A percentile compares a stretch with the other conserved stretches of the same genome.
These are phyloP conservation scores for Penicillium frequentans DNA, from an alignment of 2,329 filamentous ascomycete genomes.

Conservation along the genomic window DNA sequence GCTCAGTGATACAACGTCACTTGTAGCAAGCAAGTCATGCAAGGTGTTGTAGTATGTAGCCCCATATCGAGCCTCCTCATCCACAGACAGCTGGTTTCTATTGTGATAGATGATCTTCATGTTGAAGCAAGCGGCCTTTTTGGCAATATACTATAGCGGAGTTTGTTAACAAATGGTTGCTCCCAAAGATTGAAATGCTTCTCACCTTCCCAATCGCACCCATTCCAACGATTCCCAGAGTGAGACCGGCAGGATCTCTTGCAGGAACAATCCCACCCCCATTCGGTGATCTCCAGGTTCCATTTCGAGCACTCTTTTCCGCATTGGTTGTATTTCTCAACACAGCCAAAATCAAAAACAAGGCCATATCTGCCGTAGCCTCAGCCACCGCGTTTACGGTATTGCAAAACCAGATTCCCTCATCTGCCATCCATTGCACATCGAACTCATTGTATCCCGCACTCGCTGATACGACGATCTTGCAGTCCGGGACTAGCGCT, in stretches of 20 bases:
- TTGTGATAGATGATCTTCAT: slow-evolving; percentile 49
- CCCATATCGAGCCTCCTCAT: slow-evolving; percentile 33
- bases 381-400: slow-evolving; percentile 55
- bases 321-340: slow-evolving; percentile 48
- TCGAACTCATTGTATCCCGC: slow-evolving; percentile 53
- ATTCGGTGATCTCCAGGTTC: slow-evolving; percentile 37
- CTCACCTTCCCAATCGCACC: slow-evolving; percentile 48
- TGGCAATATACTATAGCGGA: slow-evolving; percentile 35
- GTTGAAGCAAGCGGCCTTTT: slow-evolving; percentile 44
- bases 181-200: background rate
- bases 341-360: slow-evolving; percentile 47
- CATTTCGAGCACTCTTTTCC: slow-evolving; percentile 39
- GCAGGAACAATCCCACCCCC: slow-evolving; percentile 27
- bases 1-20: slow-evolving; percentile 50
- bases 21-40: slow-evolving; percentile 40
- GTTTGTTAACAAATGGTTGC: background rate
- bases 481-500: slow-evolving; percentile 43
- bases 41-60: slow-evolving; percentile 41
- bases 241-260: slow-evolving; percentile 46
- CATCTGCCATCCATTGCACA: slow-evolving; percentile 43
- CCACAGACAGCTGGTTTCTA: slow-evolving; percentile 33
- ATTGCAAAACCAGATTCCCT: slow-evolving; percentile 56
- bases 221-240: slow-evolving; percentile 52
- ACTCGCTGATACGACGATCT: slow-evolving; percentile 49
- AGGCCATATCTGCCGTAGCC: slow-evolving; percentile 53